Conservation (phyloP, 2,329 filamentous ascomycete genomes). For the Didymosphaeria variabile region DNA sequence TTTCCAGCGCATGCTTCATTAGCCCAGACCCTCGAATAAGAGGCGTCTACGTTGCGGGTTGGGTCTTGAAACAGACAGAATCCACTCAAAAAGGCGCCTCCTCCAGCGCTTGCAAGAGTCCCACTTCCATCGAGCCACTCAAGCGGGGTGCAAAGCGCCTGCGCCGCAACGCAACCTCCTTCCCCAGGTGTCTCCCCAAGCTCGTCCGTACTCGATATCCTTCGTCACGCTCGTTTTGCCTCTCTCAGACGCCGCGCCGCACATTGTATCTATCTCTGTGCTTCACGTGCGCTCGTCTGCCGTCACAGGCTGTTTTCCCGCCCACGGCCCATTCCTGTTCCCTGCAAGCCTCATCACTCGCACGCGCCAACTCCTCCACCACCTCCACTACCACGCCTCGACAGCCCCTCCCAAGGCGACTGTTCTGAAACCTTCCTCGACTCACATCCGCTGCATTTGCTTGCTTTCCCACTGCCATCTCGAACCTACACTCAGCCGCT, state of each 20-base stretch:
- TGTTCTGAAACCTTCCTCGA: constrained; percentile 33
- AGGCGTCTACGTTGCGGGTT: constrained; percentile 32
- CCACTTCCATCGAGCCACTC: constrained; percentile 23
- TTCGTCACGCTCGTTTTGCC: constrained; percentile 18
- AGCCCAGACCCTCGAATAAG: constrained; percentile 36
- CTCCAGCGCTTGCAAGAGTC: constrained; percentile 42
- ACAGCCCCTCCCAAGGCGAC: constrained; percentile 17
- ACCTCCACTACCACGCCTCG: constrained; percentile 15
- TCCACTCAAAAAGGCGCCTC: constrained; percentile 35
- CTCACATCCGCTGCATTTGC: constrained; percentile 23
- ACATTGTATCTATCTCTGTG: constrained; percentile 4
- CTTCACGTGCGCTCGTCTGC: constrained; percentile 10
- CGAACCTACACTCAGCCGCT: background rate
- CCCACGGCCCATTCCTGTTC: constrained; percentile 22
- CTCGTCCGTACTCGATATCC: constrained; percentile 13
- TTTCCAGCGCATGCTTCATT: constrained; percentile 22
- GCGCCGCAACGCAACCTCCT: constrained; percentile 24
- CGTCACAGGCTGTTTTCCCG: constrained; percentile 4
- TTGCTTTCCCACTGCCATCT: background rate
- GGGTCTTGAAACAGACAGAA: constrained; percentile 40
- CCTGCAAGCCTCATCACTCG: constrained; percentile 42
- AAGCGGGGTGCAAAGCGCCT: constrained; percentile 22
- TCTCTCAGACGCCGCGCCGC: background rate
- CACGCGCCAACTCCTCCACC: constrained; percentile 36
- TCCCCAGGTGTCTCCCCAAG: background rate